phyloP scores from a whole-genome alignment of 495 filamentous ascomycete species.

The Trichoderma erinaceum region DNA sequence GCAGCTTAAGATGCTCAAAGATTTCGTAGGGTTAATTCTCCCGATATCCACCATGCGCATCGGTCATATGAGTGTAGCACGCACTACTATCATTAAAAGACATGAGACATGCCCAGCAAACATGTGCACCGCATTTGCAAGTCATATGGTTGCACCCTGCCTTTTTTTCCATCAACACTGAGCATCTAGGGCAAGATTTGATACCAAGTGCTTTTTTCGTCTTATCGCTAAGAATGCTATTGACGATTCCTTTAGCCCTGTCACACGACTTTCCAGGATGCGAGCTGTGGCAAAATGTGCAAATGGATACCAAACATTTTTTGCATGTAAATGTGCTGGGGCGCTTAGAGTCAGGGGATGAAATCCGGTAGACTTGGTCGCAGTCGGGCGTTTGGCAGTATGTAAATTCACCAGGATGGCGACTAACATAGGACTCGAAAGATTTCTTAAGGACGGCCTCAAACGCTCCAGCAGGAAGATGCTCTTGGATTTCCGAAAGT shows the following conservation, averaged over 20 bases:
- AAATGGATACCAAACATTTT: constrained; percentile 25
- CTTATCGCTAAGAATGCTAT: constrained; percentile 9
- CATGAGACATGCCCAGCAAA: not conserved
- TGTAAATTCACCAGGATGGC: constrained; percentile 26
- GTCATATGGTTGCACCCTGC: constrained; percentile 26
- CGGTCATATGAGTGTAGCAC: not conserved
- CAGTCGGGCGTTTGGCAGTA: constrained; percentile 39
- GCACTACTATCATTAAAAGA: not conserved
- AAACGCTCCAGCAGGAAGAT: constrained; percentile 30
- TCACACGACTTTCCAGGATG: constrained; percentile 27
- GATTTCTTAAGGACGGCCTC: constrained; percentile 35
- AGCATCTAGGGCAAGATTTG: constrained; percentile 13
- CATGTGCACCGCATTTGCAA: constrained; percentile 15
- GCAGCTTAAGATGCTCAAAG: no score
- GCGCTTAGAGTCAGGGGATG: not conserved
- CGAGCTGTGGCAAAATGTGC: constrained; percentile 26
- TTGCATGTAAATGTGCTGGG: constrained; percentile 23
- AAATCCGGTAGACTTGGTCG: constrained; percentile 25
- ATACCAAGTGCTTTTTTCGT: not conserved
- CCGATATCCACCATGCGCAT: no score
- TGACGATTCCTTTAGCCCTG: constrained; percentile 20
- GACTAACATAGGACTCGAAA: constrained; percentile 34
- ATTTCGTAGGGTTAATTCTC: no score
- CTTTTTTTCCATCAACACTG: not conserved
- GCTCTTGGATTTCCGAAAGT: constrained; percentile 31